These are phyloP conservation scores for Penicillium atrosanguineum DNA, from an alignment of 495 filamentous ascomycete species.

Conservation along the genomic window DNA sequence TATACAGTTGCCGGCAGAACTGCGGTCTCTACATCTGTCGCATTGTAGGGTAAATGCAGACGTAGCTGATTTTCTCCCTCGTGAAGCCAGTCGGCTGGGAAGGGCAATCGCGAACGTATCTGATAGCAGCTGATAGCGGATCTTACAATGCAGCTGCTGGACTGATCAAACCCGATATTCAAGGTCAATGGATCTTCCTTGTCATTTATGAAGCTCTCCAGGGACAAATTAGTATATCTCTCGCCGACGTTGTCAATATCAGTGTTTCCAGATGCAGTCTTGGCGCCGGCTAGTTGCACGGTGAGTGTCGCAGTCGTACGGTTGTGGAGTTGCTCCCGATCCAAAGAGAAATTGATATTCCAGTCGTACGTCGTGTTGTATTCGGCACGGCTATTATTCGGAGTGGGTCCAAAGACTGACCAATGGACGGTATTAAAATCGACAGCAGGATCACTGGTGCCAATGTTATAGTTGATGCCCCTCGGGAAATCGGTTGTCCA, in stretches of 20 bases:
- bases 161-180: slow-evolving; percentile 30
- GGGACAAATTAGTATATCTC: slow-evolving; percentile 42
- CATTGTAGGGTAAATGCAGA: slow-evolving; percentile 50
- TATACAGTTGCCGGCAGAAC: slow-evolving; percentile 49
- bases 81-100: slow-evolving; percentile 40
- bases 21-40: slow-evolving; percentile 53
- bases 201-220: slow-evolving; percentile 32
- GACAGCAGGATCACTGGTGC: slow-evolving; percentile 37
- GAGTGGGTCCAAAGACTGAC: slow-evolving; percentile 50
- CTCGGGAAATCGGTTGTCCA: slow-evolving; percentile 52
- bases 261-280: slow-evolving; percentile 56
- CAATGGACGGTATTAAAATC: slow-evolving; percentile 57
- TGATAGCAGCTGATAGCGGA: slow-evolving; percentile 58
- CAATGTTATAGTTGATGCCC: slow-evolving; percentile 51
- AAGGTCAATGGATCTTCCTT: slow-evolving; percentile 23
- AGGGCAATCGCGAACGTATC: slow-evolving; percentile 49
- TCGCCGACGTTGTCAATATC: slow-evolving; percentile 49
- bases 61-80: slow-evolving; percentile 49
- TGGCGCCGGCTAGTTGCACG: slow-evolving; percentile 55
- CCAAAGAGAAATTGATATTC: slow-evolving; percentile 51
- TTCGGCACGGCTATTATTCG: slow-evolving; percentile 37
- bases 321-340: slow-evolving; percentile 20
- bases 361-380: slow-evolving; percentile 46
- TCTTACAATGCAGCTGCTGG: slow-evolving; percentile 51
- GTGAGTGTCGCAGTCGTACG: slow-evolving; percentile 47